Conservation (phyloP, 1,284 basidiomycete genomes). For the Austroboletus novae-zelandiae region DNA sequence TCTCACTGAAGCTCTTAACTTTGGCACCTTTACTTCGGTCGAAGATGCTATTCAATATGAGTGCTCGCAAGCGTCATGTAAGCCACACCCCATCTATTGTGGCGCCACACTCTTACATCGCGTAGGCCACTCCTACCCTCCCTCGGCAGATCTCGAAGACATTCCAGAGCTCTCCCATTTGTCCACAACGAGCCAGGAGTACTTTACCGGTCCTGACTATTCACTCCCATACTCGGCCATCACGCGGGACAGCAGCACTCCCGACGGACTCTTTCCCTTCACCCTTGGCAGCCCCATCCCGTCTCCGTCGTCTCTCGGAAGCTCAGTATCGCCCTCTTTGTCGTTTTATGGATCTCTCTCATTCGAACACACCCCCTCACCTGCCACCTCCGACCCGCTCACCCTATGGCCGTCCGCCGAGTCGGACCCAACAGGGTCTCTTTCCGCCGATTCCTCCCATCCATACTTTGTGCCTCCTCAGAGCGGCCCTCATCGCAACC, state of each 20-base stretch:
- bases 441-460: slow-evolving; percentile 2
- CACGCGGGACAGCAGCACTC: slow-evolving; percentile 3
- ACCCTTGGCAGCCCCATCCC: slow-evolving; percentile 17
- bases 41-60: slow-evolving; percentile 2
- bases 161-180: slow-evolving; percentile 23
- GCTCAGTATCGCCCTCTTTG: slow-evolving; percentile 27
- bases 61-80: slow-evolving; percentile 6
- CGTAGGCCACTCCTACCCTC: slow-evolving; percentile 1
- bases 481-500: slow-evolving; percentile 13
- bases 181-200: neutral
- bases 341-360: slow-evolving; percentile 15
- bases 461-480: neutral
- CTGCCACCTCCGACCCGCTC: slow-evolving; percentile 11
- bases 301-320: slow-evolving; percentile 28
- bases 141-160: slow-evolving; percentile 17
- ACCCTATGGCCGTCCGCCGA: too few species aligned
- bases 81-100: neutral
- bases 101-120: slow-evolving; percentile 19
- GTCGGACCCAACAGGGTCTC: neutral
- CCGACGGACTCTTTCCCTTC: slow-evolving; percentile 9
- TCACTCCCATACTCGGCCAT: slow-evolving; percentile 12
- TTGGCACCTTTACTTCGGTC: neutral
- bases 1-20: neutral
- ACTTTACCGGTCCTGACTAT: slow-evolving; percentile 6
- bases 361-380: slow-evolving; percentile 25